A percentile compares a stretch with the other conserved stretches of the same genome.
These are phyloP conservation scores for Cucurbita pepo DNA, from an alignment of 306 rosid species.

Conservation along the genomic window DNA sequence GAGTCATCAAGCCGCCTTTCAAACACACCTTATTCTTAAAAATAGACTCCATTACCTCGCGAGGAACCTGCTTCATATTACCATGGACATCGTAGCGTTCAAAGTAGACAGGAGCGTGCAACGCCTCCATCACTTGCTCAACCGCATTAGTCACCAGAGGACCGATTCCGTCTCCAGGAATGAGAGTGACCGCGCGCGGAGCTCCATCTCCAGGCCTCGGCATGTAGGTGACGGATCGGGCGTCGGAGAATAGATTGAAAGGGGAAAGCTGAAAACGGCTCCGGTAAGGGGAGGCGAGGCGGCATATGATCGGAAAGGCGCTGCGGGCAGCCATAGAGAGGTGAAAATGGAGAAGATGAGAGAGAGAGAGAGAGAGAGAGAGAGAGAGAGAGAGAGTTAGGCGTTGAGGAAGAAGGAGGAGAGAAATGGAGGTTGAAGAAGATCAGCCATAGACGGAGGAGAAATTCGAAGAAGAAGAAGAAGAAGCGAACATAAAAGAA, in stretches of 20 bases:
- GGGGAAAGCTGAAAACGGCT: background rate
- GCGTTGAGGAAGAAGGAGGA: background rate
- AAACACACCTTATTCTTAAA: slow-evolving; percentile 71
- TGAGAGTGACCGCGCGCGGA: slow-evolving; percentile 48
- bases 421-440: background rate
- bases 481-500: too few species aligned
- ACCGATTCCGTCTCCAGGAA: slow-evolving; percentile 85
- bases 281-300: background rate
- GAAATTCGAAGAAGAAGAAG: background rate
- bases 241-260: background rate
- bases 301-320: background rate
- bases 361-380: background rate
- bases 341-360: background rate
- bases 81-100: slow-evolving; percentile 71
- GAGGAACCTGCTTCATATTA: slow-evolving; percentile 52
- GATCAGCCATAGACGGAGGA: background rate
- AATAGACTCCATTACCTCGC: slow-evolving; percentile 48
- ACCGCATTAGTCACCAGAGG: slow-evolving; percentile 70
- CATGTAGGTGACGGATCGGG: slow-evolving; percentile 1
- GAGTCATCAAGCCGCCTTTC: slow-evolving; percentile 68
- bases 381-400: background rate
- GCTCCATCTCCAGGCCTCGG: background rate
- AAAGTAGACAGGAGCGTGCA: slow-evolving; percentile 83
- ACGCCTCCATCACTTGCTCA: slow-evolving; percentile 84
- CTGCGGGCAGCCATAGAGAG: background rate